phyloP scores from a whole-genome alignment of 306 rosid species.

The Astragalus glycyphyllos region DNA sequence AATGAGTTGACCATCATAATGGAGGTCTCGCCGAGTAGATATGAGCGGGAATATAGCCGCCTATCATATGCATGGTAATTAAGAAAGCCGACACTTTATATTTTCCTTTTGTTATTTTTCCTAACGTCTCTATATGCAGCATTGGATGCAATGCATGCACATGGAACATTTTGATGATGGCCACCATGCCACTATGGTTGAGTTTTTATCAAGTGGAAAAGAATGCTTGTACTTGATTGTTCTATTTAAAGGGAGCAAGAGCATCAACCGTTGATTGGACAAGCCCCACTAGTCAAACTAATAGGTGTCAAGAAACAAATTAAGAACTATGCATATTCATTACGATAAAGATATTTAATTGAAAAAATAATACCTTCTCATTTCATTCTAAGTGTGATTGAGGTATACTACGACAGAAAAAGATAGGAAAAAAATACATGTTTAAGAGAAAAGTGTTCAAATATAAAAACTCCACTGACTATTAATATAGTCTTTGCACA shows the following conservation, averaged over 20 bases:
- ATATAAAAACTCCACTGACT: too few species aligned
- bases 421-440: not conserved
- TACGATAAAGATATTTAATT: not conserved
- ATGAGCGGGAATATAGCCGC: too few species aligned
- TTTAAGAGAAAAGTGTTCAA: too few species aligned
- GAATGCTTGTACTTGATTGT: conserved; percentile 29
- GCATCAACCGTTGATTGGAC: conserved; percentile 39
- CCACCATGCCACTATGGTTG: conserved; percentile 28
- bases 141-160: conserved; percentile 50
- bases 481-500: conserved; percentile 30
- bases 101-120: conserved; percentile 39
- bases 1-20: too few species aligned
- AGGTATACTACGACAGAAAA: not conserved
- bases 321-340: conserved; percentile 4
- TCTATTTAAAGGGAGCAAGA: conserved; percentile 40
- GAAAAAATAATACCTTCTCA: not conserved
- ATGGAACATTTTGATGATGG: conserved; percentile 43
- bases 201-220: conserved; percentile 13
- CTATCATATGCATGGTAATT: not conserved
- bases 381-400: too few species aligned
- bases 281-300: conserved; percentile 32
- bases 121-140: conserved; percentile 39
- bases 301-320: not conserved
- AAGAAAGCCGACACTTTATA: conserved; percentile 47
- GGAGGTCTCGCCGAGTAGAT: too few species aligned